These are phyloP conservation scores for Dendrocalamus sinicus DNA, from an alignment of 176 grass and related monocot genomes.

Conservation along the genomic window DNA sequence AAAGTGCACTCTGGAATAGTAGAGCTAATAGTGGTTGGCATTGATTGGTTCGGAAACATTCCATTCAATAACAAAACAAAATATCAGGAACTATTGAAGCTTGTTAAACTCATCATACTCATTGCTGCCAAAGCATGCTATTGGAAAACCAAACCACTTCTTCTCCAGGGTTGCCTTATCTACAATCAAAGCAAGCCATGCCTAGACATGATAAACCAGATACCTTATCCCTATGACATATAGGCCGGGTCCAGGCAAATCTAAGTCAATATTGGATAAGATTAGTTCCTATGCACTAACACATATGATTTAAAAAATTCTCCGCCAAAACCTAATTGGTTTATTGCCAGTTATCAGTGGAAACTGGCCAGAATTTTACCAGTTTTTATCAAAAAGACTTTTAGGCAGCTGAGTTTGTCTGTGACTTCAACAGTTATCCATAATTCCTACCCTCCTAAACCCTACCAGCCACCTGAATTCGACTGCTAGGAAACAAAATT, in stretches of 20 bases:
- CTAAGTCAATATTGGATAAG: conserved; percentile 4
- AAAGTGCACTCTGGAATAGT: conserved; percentile 3
- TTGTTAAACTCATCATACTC: background rate
- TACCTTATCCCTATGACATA: conserved; percentile 4
- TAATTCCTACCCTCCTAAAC: background rate
- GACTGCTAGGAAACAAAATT: conserved; percentile 1
- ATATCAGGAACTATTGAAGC: background rate
- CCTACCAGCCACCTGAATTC: background rate
- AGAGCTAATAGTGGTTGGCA: conserved; percentile 13
- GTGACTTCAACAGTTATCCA: conserved; percentile 27
- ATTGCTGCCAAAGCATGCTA: background rate
- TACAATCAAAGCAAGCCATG: background rate
- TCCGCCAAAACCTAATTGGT: background rate
- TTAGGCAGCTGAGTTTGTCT: background rate
- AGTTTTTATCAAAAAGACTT: background rate
- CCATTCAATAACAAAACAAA: conserved; percentile 10
- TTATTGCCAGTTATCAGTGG: background rate
- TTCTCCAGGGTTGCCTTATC: background rate
- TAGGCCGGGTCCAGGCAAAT: background rate
- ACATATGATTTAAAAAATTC: background rate
- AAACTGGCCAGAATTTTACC: background rate
- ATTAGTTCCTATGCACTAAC: background rate
- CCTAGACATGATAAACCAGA: conserved; percentile 19
- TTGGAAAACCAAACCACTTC: conserved; percentile 13
- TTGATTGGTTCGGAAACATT: background rate